Evolutionary conservation across 139 green algal species (phyloP).

Genomic region (Coelastrella sp.): DNA sequence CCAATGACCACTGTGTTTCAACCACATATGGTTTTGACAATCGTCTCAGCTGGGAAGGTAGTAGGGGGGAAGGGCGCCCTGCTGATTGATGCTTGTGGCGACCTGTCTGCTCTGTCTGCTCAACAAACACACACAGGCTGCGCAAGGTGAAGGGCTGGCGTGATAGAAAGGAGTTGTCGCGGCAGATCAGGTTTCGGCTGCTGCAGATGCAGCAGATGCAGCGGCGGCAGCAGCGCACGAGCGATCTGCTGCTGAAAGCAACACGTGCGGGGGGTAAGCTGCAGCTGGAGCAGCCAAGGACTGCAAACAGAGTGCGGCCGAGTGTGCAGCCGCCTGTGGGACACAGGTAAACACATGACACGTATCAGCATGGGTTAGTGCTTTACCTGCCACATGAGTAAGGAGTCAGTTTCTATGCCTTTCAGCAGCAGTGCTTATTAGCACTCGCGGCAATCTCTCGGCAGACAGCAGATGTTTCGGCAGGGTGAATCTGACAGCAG

Average conservation of each 20-base stretch:
- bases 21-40: neutral
- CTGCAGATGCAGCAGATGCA: conserved; percentile 50
- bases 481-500: too few relatives aligned
- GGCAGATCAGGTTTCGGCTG: conserved; percentile 47
- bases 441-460: neutral
- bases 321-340: conserved; percentile 18
- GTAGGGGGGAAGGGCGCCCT: too few relatives aligned
- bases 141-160: conserved; percentile 21
- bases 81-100: too few relatives aligned
- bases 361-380: neutral
- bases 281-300: conserved; percentile 53
- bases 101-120: neutral
- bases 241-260: conserved; percentile 41
- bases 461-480: too few relatives aligned
- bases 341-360: neutral
- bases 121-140: neutral
- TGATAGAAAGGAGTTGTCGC: conserved; percentile 39
- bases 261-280: conserved; percentile 62
- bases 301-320: conserved; percentile 53
- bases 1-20: neutral
- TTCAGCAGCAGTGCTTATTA: neutral
- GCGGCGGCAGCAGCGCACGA: conserved; percentile 33
- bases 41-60: too few relatives aligned
- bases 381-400: too few relatives aligned
- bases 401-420: too few relatives aligned